A percentile compares a stretch with the other conserved stretches of the same genome.
phyloP scores from a whole-genome alignment of 352 stramenopile genomes.

The Plasmopara halstedii region DNA sequence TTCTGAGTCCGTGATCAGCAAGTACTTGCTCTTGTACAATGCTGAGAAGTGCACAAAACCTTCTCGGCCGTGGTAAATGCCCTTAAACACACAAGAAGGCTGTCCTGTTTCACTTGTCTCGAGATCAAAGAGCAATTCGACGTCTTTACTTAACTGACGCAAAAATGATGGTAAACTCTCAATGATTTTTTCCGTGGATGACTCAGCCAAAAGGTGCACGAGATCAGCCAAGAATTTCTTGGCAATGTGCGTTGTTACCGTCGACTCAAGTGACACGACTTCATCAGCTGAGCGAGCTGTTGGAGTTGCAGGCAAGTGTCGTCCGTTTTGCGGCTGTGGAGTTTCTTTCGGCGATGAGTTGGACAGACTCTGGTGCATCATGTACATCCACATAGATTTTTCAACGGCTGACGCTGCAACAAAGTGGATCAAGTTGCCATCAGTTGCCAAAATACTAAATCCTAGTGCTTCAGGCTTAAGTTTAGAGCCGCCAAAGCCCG shows the following conservation, averaged over 20 bases:
- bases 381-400: conserved; percentile 79
- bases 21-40: conserved; percentile 76
- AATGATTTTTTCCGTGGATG: conserved; percentile 34
- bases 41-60: conserved; percentile 79
- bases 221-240: conserved; percentile 68
- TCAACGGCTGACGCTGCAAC: conserved; percentile 67
- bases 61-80: conserved; percentile 80
- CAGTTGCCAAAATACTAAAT: conserved; percentile 79
- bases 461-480: conserved; percentile 67
- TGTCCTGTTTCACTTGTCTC: conserved; percentile 66
- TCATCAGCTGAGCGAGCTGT: conserved; percentile 32
- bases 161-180: conserved; percentile 59
- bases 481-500: conserved; percentile 73
- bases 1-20: conserved; percentile 45
- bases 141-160: conserved; percentile 79
- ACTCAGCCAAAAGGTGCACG: conserved; percentile 37
- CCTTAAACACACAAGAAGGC: conserved; percentile 82
- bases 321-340: conserved; percentile 31
- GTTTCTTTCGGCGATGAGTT: conserved; percentile 35
- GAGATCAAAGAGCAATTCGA: conserved; percentile 78
- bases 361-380: conserved; percentile 65
- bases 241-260: conserved; percentile 58
- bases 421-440: conserved; percentile 80
- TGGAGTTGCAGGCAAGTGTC: conserved; percentile 16
- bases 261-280: conserved; percentile 44